These are phyloP conservation scores for Dicorynia guianensis DNA, from an alignment of 306 rosid species.

Conservation along the genomic window DNA sequence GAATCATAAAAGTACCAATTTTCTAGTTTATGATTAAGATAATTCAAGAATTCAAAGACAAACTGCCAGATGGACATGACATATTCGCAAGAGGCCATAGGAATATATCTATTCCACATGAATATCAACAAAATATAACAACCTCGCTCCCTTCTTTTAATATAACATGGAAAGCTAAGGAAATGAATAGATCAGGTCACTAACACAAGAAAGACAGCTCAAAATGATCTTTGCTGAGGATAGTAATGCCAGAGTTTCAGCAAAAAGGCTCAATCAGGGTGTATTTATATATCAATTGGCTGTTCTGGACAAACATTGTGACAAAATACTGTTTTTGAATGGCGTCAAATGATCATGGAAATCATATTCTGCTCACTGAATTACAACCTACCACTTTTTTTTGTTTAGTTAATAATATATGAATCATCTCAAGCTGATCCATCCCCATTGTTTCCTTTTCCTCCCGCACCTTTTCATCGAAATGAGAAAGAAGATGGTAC, in stretches of 20 bases:
- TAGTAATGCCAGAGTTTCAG: not conserved
- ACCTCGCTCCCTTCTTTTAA: not conserved
- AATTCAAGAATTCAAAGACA: not conserved
- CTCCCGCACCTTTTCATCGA: no score
- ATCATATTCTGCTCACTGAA: conserved; percentile 9
- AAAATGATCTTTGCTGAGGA: conserved; percentile 4
- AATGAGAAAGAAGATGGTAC: no score
- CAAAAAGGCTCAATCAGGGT: not conserved
- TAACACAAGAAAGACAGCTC: not conserved
- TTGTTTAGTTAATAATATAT: not conserved
- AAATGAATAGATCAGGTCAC: no score
- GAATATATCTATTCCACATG: no score
- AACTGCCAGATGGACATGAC: not conserved
- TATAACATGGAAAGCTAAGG: no score
- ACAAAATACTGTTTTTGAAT: not conserved
- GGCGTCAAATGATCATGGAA: not conserved
- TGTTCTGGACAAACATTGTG: not conserved
- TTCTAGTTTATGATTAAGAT: not conserved
- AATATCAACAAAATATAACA: no score
- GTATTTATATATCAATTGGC: not conserved
- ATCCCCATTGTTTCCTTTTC: no score
- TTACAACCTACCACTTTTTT: not conserved
- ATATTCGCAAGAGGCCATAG: no score
- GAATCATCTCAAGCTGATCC: conserved; percentile 3
- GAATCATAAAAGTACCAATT: not conserved